Evolutionary conservation across 768 basidiomycete genomes (phyloP).

Genomic region (Tricholoma furcatifolium): DNA sequence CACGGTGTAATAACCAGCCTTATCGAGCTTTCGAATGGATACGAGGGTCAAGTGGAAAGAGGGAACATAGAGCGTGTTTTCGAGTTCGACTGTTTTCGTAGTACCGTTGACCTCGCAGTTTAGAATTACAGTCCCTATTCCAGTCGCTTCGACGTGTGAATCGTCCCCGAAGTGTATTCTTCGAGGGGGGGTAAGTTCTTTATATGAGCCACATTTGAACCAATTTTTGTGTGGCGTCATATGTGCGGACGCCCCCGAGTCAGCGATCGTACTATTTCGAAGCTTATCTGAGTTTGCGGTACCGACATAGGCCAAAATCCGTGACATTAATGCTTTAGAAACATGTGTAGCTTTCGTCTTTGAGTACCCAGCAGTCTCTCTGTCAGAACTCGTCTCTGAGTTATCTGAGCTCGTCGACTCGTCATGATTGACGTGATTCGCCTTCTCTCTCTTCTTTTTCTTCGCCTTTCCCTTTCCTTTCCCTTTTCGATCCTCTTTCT

Average conservation of each 20-base stretch:
- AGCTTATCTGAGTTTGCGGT: not conserved
- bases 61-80: not conserved
- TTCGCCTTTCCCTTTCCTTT: not conserved
- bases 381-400: not conserved
- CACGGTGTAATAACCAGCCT: not conserved
- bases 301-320: not conserved
- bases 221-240: not conserved
- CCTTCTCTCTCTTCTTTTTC: not conserved
- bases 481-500: not conserved
- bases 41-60: not conserved
- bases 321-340: not conserved
- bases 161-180: not conserved
- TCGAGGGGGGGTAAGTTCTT: not conserved
- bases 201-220: not conserved
- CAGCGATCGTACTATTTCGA: not conserved
- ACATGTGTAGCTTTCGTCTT: not conserved
- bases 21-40: not conserved
- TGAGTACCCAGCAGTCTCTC: not conserved
- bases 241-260: not conserved
- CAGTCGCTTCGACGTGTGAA: not conserved
- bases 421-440: not conserved
- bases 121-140: not conserved
- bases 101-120: not conserved
- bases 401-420: not conserved
- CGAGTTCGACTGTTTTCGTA: not conserved